Conservation (phyloP, 495 filamentous ascomycete genomes). For the Daldinia childiae region DNA sequence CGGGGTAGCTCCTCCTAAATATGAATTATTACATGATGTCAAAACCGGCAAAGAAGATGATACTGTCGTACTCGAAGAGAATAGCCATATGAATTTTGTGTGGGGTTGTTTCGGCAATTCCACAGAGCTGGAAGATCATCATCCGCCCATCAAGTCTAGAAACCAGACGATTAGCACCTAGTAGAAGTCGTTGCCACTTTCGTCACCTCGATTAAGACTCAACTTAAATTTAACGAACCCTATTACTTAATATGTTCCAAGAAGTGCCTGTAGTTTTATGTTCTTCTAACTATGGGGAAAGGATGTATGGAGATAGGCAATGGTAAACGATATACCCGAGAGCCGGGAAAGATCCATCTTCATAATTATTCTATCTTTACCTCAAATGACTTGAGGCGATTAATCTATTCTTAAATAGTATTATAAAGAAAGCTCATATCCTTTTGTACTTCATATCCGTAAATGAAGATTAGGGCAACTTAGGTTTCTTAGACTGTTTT, state of each 20-base stretch:
- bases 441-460: no score
- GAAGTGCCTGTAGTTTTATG: background rate
- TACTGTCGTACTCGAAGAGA: constrained; percentile 43
- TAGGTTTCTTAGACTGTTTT: no score
- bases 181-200: constrained; percentile 19
- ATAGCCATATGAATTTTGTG: constrained; percentile 47
- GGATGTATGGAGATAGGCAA: background rate
- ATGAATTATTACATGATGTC: constrained; percentile 31
- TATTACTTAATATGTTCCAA: constrained; percentile 14
- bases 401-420: background rate
- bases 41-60: constrained; percentile 37
- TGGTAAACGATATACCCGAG: background rate
- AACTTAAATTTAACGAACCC: constrained; percentile 7
- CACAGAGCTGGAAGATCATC: constrained; percentile 41
- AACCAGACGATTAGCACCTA: constrained; percentile 18
- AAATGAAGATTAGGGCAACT: no score
- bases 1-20: constrained; percentile 30
- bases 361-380: background rate
- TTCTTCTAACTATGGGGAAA: background rate
- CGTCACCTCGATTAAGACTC: constrained; percentile 3
- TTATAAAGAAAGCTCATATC: no score
- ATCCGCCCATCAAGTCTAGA: constrained; percentile 39
- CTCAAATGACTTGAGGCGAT: background rate
- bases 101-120: constrained; percentile 47
- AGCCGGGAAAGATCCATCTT: background rate